A percentile compares a stretch with the other conserved stretches of the same genome.
Conservation (phyloP, 148 eudicot species). For the Pouteria glomerata region DNA sequence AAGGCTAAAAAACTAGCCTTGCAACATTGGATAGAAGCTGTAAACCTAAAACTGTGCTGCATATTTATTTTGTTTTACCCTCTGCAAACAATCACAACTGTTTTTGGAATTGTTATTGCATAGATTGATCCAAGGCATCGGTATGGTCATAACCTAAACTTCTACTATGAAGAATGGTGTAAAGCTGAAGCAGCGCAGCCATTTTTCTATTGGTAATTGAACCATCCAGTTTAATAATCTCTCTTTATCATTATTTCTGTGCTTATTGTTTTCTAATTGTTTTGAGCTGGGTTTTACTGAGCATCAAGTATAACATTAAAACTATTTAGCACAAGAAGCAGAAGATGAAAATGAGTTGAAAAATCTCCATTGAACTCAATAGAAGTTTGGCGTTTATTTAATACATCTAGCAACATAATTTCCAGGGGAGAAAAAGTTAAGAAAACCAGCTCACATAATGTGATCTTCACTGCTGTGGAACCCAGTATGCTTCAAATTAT, state of each 20-base stretch:
- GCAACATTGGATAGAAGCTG: constrained; percentile 10
- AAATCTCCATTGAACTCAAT: too few relatives aligned
- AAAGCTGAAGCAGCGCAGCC: constrained; percentile 25
- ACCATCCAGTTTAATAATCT: neutral
- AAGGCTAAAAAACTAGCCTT: neutral
- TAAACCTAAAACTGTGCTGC: neutral
- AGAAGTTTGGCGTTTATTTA: too few relatives aligned
- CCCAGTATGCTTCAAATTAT: neutral
- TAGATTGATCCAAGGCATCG: constrained; percentile 38
- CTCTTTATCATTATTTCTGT: neutral
- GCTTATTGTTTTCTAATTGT: neutral
- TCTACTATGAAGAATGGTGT: constrained; percentile 30
- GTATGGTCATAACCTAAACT: constrained; percentile 27
- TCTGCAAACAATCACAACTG: neutral
- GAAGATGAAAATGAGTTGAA: too few relatives aligned
- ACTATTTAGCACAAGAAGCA: too few relatives aligned
- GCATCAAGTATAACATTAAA: too few relatives aligned
- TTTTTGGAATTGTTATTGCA: neutral
- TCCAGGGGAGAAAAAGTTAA: too few relatives aligned
- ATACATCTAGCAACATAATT: too few relatives aligned
- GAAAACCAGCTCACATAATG: too few relatives aligned
- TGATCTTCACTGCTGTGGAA: neutral
- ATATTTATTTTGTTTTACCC: neutral
- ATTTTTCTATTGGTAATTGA: constrained; percentile 31
- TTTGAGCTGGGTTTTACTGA: neutral